These are phyloP conservation scores for Didymosphaeria variabile DNA, from an alignment of 2,329 filamentous ascomycete genomes.

Conservation along the genomic window DNA sequence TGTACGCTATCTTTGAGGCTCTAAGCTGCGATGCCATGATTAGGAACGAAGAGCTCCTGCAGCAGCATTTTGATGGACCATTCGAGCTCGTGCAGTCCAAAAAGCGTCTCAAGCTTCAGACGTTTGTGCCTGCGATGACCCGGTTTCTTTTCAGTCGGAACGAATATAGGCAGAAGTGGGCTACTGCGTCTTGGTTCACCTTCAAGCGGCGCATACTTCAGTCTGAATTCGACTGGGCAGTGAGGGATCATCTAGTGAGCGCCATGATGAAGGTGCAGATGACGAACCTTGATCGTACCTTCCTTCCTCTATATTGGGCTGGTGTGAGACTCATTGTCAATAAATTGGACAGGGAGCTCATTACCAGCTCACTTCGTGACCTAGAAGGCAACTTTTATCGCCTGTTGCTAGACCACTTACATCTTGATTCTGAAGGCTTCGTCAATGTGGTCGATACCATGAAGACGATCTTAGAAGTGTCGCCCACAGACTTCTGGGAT, in stretches of 20 bases:
- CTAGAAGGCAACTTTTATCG: slow-evolving; percentile 76
- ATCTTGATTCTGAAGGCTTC: slow-evolving; percentile 62
- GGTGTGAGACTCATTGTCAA: slow-evolving; percentile 78
- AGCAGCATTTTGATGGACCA: slow-evolving; percentile 77
- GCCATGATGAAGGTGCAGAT: slow-evolving; percentile 71
- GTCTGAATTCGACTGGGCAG: slow-evolving; percentile 86
- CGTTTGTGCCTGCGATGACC: slow-evolving; percentile 82
- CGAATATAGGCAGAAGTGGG: slow-evolving; percentile 71
- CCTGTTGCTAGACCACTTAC: slow-evolving; percentile 71
- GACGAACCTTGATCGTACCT: slow-evolving; percentile 59
- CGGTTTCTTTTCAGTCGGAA: slow-evolving; percentile 84
- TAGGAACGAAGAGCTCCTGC: slow-evolving; percentile 61
- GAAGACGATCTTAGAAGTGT: slow-evolving; percentile 75
- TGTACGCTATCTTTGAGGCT: slow-evolving; percentile 86
- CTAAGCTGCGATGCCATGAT: slow-evolving; percentile 86
- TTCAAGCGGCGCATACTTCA: slow-evolving; percentile 70
- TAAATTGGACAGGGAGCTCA: slow-evolving; percentile 75
- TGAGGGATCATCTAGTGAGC: slow-evolving; percentile 75
- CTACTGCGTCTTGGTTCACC: slow-evolving; percentile 72
- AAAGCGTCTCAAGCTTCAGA: slow-evolving; percentile 78
- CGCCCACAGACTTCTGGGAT: slow-evolving; percentile 85
- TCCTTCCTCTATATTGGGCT: slow-evolving; percentile 80
- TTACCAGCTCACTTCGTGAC: slow-evolving; percentile 79
- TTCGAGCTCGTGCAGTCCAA: slow-evolving; percentile 83
- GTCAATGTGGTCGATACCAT: slow-evolving; percentile 76